Evolutionary conservation across 768 basidiomycete species (phyloP).

Genomic region (Suillus discolor): DNA sequence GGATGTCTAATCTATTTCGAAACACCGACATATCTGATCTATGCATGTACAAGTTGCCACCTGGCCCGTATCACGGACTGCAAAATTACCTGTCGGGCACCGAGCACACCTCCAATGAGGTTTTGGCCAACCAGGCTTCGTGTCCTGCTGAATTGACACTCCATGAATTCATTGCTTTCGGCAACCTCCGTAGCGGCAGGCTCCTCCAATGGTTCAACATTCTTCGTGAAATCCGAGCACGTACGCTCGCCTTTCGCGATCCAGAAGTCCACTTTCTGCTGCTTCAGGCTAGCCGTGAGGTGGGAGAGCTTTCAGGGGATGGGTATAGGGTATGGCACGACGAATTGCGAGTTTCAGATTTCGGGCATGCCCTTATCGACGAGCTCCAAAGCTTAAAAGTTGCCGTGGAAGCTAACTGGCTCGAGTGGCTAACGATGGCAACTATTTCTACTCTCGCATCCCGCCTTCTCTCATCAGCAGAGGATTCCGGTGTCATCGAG

Average conservation of each 20-base stretch:
- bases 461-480: conserved; percentile 34
- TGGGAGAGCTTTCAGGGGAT: conserved; percentile 27
- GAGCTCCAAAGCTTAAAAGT: conserved; percentile 34
- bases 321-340: conserved; percentile 38
- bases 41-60: conserved; percentile 35
- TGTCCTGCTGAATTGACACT: conserved; percentile 39
- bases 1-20: conserved; percentile 19
- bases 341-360: conserved; percentile 33
- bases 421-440: conserved; percentile 26
- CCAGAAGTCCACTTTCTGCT: conserved; percentile 42
- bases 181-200: conserved; percentile 41
- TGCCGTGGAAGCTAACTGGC: conserved; percentile 41
- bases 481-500: conserved; percentile 15
- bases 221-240: conserved; percentile 38
- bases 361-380: conserved; percentile 34
- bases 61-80: conserved; percentile 36
- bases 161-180: conserved; percentile 46
- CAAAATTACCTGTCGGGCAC: conserved; percentile 39
- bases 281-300: conserved; percentile 43
- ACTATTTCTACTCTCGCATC: conserved; percentile 31
- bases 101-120: conserved; percentile 41
- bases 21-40: conserved; percentile 12
- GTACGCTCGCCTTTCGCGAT: conserved; percentile 35
- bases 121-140: conserved; percentile 42
- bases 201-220: conserved; percentile 52